Conservation (phyloP, 2,329 filamentous ascomycete species). For the Dactylellina cionopaga region DNA sequence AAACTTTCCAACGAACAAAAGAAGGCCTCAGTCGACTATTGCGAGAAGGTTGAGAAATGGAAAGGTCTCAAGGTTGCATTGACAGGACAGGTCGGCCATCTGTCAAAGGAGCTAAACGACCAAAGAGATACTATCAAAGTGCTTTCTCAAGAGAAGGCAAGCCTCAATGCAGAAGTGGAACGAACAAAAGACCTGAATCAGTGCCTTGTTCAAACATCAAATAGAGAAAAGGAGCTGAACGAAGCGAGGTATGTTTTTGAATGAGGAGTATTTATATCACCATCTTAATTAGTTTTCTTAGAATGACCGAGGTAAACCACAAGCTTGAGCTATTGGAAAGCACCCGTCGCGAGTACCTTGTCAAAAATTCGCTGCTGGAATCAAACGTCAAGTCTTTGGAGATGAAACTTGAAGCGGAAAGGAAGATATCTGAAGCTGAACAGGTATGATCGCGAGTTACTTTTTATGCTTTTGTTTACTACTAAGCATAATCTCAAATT, state of each 20-base stretch:
- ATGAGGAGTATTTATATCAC: neutral
- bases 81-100: neutral
- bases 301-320: slow-evolving; percentile 16
- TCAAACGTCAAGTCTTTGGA: neutral
- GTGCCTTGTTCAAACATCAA: slow-evolving; percentile 23
- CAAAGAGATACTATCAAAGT: neutral
- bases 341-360: neutral
- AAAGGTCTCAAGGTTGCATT: slow-evolving; percentile 18
- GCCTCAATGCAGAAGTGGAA: neutral
- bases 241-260: slow-evolving; percentile 12
- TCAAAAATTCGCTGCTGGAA: slow-evolving; percentile 32
- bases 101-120: neutral
- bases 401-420: slow-evolving; percentile 20
- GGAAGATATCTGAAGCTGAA: slow-evolving; percentile 10
- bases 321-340: slow-evolving; percentile 10
- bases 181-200: slow-evolving; percentile 26
- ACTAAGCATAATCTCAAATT: neutral
- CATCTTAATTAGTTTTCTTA: neutral
- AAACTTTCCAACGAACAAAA: slow-evolving; percentile 9
- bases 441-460: slow-evolving; percentile 1
- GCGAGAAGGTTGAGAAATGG: slow-evolving; percentile 27
- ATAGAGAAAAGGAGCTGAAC: slow-evolving; percentile 11
- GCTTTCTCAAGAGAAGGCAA: slow-evolving; percentile 3
- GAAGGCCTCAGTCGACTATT: neutral
- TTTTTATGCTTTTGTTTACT: neutral